Conservation (phyloP, 257 asterid species). For the Petunia secreta region DNA sequence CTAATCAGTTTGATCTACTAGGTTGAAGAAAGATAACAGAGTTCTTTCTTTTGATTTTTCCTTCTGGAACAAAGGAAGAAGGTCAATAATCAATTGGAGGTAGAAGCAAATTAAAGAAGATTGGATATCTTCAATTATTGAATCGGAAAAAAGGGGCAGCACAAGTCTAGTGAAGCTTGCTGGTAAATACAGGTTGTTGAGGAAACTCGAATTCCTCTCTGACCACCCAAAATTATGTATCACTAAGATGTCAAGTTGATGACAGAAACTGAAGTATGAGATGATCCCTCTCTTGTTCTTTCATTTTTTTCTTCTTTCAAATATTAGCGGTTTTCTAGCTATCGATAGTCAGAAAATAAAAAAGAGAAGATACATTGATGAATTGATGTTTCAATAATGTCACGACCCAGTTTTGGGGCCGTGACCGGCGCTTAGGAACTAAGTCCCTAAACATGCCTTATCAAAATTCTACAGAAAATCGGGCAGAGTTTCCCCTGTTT, state of each 20-base stretch:
- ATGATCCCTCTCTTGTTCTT: background rate
- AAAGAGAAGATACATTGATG: background rate
- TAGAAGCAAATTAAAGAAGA: constrained; percentile 19
- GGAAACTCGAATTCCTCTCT: background rate
- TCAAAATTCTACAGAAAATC: no score
- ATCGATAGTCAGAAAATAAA: background rate
- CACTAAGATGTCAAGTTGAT: background rate
- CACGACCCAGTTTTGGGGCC: no score
- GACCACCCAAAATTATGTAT: background rate
- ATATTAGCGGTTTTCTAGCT: background rate
- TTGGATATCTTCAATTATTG: background rate
- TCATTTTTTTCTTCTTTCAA: background rate
- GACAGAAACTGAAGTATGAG: background rate
- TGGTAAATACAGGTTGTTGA: background rate
- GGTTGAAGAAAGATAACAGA: background rate
- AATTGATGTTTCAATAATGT: background rate
- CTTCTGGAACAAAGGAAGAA: background rate
- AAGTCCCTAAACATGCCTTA: no score
- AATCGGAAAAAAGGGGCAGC: background rate
- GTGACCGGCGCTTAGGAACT: no score
- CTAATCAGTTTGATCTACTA: background rate
- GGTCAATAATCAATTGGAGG: background rate
- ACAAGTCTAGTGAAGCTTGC: background rate
- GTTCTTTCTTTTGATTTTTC: background rate
- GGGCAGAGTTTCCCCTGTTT: no score